Base-by-base conservation (phyloP, 176 grass and related monocot genomes). In the Oryza meyeriana region DNA sequence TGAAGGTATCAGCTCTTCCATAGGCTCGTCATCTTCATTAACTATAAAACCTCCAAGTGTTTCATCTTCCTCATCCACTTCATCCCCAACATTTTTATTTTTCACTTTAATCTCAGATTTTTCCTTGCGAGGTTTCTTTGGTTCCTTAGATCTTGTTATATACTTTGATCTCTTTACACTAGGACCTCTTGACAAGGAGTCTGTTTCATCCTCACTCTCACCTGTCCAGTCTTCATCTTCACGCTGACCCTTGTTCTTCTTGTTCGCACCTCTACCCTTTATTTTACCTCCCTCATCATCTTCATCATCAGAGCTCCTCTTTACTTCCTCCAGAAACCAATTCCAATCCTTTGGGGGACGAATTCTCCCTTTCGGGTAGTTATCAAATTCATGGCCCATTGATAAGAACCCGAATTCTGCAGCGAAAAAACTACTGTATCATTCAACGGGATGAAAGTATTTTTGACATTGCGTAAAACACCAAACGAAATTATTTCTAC, bases 41-140 rank as follows among this genome's bases (percentile, higher is more conserved):
- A 90, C 88, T 62, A 98, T 86, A 80, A 98, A 98, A n/a, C 90
- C 95, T 61, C 88, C 90, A 6, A 93, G 87, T 29, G 92, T 98
- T 85, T 91, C 90, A 83, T 97, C 91, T 38, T 84, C 81, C 4
- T 85, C 81, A 6, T 9, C 34, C 6, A 72, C 69, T 67, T 83
- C 86, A 81, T 88, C 72, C 5, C 4, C n/a, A 1, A 26, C 36
- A 1, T 35, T 30, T 0, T 66, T 74, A 22, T 65, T 47, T 25
- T 70, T 71, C 7, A 31, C 38, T 39, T 74, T 44, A 81, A 5
- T 52, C 35, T 75, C 85, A 0, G 65, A 26, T 2, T 12, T 50
- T 18, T 91, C 81, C 12, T 81, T 81, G 16, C 78, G 57, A 58
- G 47, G 71, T 33, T 81, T 92, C 76, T 94, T 86, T 0, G 20